Conservation (phyloP, 305 asterid species). For the Lippia alba region DNA sequence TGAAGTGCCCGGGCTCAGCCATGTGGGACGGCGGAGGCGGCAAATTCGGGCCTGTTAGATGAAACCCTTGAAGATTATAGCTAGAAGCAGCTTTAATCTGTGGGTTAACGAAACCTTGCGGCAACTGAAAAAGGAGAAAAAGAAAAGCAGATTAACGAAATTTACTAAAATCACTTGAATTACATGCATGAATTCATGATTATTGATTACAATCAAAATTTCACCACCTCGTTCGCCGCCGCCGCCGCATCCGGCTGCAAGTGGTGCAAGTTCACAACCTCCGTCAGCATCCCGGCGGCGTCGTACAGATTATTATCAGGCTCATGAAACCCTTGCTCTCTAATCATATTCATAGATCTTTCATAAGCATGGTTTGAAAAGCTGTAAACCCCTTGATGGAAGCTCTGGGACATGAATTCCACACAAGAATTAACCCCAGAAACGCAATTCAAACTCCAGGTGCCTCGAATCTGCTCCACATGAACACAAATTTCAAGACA, state of each 20-base stretch:
- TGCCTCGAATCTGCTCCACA: neutral
- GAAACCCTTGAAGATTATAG: conserved; percentile 40
- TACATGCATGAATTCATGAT: neutral
- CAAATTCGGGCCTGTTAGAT: conserved; percentile 20
- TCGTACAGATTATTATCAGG: conserved; percentile 27
- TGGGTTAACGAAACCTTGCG: conserved; percentile 38
- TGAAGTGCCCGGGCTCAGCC: conserved; percentile 25
- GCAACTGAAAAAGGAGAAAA: neutral
- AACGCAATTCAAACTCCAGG: neutral
- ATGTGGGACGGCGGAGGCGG: neutral
- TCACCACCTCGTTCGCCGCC: conserved; percentile 38
- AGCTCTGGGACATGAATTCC: conserved; percentile 50
- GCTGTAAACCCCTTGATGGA: conserved; percentile 42
- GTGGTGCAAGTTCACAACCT: conserved; percentile 37
- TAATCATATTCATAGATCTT: conserved; percentile 41
- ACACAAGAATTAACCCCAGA: neutral
- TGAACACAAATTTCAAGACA: neutral
- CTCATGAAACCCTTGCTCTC: conserved; percentile 48
- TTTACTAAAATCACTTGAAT: neutral
- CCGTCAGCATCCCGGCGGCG: conserved; percentile 51
- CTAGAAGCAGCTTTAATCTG: conserved; percentile 40
- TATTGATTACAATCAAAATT: neutral
- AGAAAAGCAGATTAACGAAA: neutral
- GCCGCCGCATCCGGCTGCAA: neutral
- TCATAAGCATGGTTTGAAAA: conserved; percentile 45